Evolutionary conservation across 2,329 filamentous ascomycete species (phyloP), one percentile per base, ranked within the genome.

Genomic region (Ambrosiella cleistominuta): DNA sequence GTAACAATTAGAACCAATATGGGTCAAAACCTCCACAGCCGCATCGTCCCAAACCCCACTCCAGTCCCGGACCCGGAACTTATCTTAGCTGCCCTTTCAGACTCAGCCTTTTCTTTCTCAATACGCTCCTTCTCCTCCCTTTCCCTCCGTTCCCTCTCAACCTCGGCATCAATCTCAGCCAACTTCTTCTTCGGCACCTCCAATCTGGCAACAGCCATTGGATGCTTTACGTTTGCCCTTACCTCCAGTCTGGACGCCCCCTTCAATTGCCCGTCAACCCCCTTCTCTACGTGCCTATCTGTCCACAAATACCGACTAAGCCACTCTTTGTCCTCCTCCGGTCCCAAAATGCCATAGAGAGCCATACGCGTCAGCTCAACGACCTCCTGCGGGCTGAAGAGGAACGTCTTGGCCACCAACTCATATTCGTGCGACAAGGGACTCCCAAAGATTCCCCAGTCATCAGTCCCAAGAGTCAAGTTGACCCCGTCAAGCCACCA

Each of bases 381-480:
- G 1, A 78, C 70, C 13, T 75, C 71, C 4, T 65, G 60, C 2
- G 66, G 67, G 11, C 65, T 66, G 6, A 93, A 72, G 0, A 69
- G 66, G 64, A 93, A 93, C 66, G 90, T 81, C 63, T 82, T 69
- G 1, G 84, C 81, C 2, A 85, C 84, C 1, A 93, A 76, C 7
- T 74, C 71, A 68, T 90, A 91, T 67, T 94, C 88, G 63, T 88
- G 82, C 0, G 85, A 89, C 3, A 90, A 69, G 0, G 79, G 75
- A 65, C 85, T 90, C 54, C 82, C 83, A 64, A 93, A 93, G 19
- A 93, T 80, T 1, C 86, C 88, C 8, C 91, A 83, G 64, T 93
- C 86, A 66, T 93, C 88, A 1, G 87, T 93, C 85, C 80, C 83
- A 51, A 91, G 71, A 3, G 81, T 79, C 50, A 91, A 75, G 3